These are phyloP conservation scores for Lycium ferocissimum DNA, from an alignment of 257 asterid genomes.

Conservation along the genomic window DNA sequence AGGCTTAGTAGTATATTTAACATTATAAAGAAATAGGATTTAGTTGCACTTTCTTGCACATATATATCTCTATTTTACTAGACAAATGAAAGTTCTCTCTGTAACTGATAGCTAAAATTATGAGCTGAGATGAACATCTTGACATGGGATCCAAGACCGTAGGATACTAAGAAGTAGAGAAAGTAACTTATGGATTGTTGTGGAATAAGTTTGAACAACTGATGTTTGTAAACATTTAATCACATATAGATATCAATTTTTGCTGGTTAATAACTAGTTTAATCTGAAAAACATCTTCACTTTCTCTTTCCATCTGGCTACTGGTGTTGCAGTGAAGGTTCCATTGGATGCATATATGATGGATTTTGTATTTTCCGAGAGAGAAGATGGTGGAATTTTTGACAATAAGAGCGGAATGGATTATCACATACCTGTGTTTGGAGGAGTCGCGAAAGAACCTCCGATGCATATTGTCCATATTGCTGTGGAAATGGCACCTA, in stretches of 20 bases:
- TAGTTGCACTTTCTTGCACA: constrained; percentile 14
- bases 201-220: neutral
- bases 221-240: neutral
- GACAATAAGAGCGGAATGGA: constrained; percentile 94
- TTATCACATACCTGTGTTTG: constrained; percentile 89
- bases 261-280: neutral
- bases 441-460: constrained; percentile 85
- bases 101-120: neutral
- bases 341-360: constrained; percentile 94
- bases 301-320: constrained; percentile 31
- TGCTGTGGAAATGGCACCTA: constrained; percentile 98
- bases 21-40: neutral
- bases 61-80: constrained; percentile 18
- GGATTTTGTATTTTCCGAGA: constrained; percentile 98
- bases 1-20: neutral
- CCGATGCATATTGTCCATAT: constrained; percentile 95
- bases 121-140: constrained; percentile 23
- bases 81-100: neutral
- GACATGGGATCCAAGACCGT: neutral
- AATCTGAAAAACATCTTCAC: constrained; percentile 29
- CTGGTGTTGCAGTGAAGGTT: constrained; percentile 74
- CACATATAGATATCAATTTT: neutral
- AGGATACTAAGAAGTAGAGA: constrained; percentile 1
- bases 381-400: constrained; percentile 81
- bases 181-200: neutral